Percentiles rank a stretch among this genome's conserved stretches.
These are phyloP conservation scores for Botrytis tulipae DNA, from an alignment of 2,329 filamentous ascomycete species.

Conservation along the genomic window DNA sequence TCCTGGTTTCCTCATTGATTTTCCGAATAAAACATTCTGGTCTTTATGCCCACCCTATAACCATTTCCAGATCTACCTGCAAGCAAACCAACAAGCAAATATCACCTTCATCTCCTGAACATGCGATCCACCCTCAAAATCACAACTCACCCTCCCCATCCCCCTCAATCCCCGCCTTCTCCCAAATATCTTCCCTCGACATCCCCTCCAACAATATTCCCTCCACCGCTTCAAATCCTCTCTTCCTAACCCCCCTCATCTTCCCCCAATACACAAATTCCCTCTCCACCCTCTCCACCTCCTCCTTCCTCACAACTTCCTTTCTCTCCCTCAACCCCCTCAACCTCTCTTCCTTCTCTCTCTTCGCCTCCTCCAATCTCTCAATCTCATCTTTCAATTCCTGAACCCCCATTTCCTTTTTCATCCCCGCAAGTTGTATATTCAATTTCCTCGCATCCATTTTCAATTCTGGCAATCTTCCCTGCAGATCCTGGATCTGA, in stretches of 20 bases:
- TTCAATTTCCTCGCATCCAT: conserved; percentile 18
- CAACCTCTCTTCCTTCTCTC: conserved; percentile 40
- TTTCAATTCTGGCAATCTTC: conserved; percentile 43
- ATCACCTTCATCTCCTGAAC: neutral
- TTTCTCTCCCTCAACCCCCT: conserved; percentile 40
- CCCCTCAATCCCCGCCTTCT: conserved; percentile 34
- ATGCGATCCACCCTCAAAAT: neutral
- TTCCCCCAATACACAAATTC: conserved; percentile 48
- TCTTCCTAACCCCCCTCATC: conserved; percentile 36
- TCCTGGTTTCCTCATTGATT: neutral
- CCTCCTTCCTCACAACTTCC: conserved; percentile 47
- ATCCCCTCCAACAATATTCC: conserved; percentile 48
- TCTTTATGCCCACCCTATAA: neutral
- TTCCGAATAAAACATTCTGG: neutral
- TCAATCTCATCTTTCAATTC: conserved; percentile 46
- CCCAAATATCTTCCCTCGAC: conserved; percentile 50
- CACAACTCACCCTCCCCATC: conserved; percentile 17
- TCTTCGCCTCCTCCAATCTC: conserved; percentile 43
- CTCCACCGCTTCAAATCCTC: conserved; percentile 34
- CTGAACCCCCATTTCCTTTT: conserved; percentile 46
- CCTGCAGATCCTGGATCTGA: conserved; percentile 46
- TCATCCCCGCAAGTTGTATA: conserved; percentile 43
- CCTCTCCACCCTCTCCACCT: conserved; percentile 46
- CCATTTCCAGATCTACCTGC: neutral
- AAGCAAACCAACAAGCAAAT: neutral